Conservation (phyloP, 257 asterid genomes). For the Gardenia jasminoides region DNA sequence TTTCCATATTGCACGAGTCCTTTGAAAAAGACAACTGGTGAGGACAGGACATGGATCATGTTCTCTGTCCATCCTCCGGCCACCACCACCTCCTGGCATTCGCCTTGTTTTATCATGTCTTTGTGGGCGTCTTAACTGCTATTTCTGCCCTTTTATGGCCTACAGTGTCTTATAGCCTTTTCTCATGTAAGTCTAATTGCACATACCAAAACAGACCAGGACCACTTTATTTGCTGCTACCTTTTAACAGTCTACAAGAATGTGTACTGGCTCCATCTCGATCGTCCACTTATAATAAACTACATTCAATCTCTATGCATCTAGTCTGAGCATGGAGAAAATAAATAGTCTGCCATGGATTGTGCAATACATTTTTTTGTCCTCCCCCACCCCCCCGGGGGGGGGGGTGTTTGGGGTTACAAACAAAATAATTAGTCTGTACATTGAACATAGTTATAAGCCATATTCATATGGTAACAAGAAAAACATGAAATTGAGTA, state of each 20-base stretch:
- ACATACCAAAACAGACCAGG: slow-evolving; percentile 3
- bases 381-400: no score
- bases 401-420: neutral
- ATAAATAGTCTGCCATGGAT: neutral
- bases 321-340: neutral
- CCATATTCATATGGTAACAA: neutral
- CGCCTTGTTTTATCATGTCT: neutral
- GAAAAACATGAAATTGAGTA: neutral
- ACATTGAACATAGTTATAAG: no score
- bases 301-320: neutral
- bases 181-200: neutral
- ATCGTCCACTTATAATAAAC: neutral
- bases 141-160: neutral
- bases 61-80: neutral
- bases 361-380: neutral
- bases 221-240: slow-evolving; percentile 4
- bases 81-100: slow-evolving; percentile 4
- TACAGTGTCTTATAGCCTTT: neutral
- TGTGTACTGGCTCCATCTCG: neutral
- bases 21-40: neutral
- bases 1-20: neutral
- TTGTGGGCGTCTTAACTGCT: neutral
- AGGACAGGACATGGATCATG: neutral
- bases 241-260: neutral
- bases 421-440: no score